Base-by-base conservation (phyloP, 2,329 filamentous ascomycete species). In the Cercospora sesami region DNA sequence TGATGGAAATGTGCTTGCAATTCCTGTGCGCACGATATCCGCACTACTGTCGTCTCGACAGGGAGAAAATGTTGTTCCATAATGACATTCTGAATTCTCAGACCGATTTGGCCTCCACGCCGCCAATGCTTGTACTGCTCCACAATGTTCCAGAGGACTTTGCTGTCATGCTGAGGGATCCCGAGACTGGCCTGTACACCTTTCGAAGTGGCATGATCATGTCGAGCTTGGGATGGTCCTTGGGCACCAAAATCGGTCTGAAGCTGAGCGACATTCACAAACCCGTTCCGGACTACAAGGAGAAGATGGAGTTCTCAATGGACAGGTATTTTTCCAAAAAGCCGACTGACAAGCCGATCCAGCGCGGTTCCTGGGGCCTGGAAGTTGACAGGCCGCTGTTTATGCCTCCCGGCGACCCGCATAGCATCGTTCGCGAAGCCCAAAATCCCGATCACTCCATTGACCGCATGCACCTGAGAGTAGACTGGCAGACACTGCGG, bases 221-320 rank as follows among this genome's bases (percentile, higher is more conserved):
- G 79, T 93, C 90, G 5, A 86, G 90, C 0, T 80, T 96, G 0
- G 93, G 93, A 1, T 96, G 93, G 93, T 91, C 90, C 71, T 80
- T 95, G 0, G 86, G 83, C 0, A 86, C 85, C 26, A 95, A 96
- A 81, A 89, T 95, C 64, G 91, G 91, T 0, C 79, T 89, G 72
- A 85, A 85, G 23, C 81, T 96, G 14, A 83, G 89, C 10, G 85
- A 88, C 66, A 94, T 96, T 68, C 93, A 96, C 76, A 80, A 80
- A 1, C 84, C 86, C 0, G 90, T 96, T 23, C 92, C 93, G 0
- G 91, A 95, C 74, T 96, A 94, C 78, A 91, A 91, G 72, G 90
- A 92, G 77, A 96, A 94, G 81, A 93, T 96, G 90, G 86, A 90
- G 42, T 91, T 93, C 71, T 93, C 90, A 48, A 94, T 96, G 90